Evolutionary conservation across 352 stramenopile genomes (phyloP).

Genomic region (Albugo candida): DNA sequence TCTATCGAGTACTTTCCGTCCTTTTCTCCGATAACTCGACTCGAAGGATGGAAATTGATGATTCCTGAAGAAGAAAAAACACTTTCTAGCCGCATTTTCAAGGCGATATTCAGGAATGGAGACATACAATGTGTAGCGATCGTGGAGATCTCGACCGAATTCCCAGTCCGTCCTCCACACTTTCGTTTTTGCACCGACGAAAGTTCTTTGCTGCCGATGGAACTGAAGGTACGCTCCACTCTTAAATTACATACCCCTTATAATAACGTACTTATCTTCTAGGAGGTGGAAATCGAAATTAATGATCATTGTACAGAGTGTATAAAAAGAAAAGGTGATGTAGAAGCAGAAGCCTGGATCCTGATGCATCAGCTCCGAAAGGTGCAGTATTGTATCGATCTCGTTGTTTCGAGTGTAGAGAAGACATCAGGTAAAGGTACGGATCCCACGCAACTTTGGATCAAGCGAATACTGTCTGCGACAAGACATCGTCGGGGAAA

Average conservation of each 20-base stretch:
- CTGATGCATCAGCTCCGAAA: slow-evolving; percentile 56
- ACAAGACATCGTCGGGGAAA: slow-evolving; percentile 36
- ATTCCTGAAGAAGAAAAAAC: slow-evolving; percentile 10
- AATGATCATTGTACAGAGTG: slow-evolving; percentile 54
- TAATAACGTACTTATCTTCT: slow-evolving; percentile 4
- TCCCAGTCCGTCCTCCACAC: slow-evolving; percentile 33
- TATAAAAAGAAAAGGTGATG: slow-evolving; percentile 7
- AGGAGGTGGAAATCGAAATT: slow-evolving; percentile 59
- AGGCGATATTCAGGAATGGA: slow-evolving; percentile 23
- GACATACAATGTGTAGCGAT: slow-evolving; percentile 20
- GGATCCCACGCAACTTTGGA: slow-evolving; percentile 23
- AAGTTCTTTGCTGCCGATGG: slow-evolving; percentile 6
- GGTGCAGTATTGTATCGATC: slow-evolving; percentile 41
- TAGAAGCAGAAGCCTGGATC: slow-evolving; percentile 20
- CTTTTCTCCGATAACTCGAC: slow-evolving; percentile 18
- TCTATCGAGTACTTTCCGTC: slow-evolving; percentile 21
- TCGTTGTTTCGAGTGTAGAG: slow-evolving; percentile 11
- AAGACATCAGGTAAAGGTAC: slow-evolving; percentile 3
- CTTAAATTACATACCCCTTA: not conserved
- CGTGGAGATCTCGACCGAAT: slow-evolving; percentile 43
- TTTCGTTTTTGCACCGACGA: slow-evolving; percentile 33
- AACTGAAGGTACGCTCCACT: slow-evolving; percentile 4
- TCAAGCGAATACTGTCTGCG: too few species aligned
- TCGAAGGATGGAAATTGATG: slow-evolving; percentile 33
- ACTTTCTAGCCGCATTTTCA: slow-evolving; percentile 33